Conservation (phyloP, 305 asterid species). For the Euphrasia arctica region DNA sequence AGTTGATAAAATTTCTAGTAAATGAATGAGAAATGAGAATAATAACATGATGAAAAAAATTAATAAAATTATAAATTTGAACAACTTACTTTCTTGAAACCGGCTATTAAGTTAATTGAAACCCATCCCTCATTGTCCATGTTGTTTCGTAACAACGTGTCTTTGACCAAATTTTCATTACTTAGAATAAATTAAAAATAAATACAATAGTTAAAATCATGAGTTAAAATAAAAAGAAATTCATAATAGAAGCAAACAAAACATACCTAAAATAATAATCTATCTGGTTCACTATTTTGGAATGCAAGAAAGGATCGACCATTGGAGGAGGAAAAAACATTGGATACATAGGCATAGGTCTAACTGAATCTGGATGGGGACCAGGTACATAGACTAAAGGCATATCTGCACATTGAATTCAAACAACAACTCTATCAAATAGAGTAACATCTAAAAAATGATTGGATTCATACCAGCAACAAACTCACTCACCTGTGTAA, state of each 20-base stretch:
- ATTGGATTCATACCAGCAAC: background rate
- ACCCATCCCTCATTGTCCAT: slow-evolving; percentile 93
- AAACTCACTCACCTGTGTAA: slow-evolving; percentile 68
- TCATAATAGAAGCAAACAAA: background rate
- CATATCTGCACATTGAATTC: slow-evolving; percentile 46
- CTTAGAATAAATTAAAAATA: slow-evolving; percentile 23
- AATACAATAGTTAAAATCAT: slow-evolving; percentile 14
- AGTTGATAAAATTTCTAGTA: too few species aligned
- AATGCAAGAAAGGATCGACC: slow-evolving; percentile 54
- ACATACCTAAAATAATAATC: slow-evolving; percentile 79
- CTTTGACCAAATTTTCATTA: slow-evolving; percentile 65
- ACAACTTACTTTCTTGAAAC: slow-evolving; percentile 67
- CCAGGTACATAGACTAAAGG: slow-evolving; percentile 46
- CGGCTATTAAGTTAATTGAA: slow-evolving; percentile 57
- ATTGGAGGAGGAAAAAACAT: slow-evolving; percentile 36
- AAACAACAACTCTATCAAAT: slow-evolving; percentile 2
- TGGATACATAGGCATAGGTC: slow-evolving; percentile 53
- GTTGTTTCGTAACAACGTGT: slow-evolving; percentile 57
- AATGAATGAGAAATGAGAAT: too few species aligned
- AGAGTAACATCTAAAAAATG: too few species aligned
- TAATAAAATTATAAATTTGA: background rate
- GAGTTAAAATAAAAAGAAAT: background rate
- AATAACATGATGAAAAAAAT: background rate
- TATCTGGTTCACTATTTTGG: slow-evolving; percentile 58
- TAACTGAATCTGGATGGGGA: slow-evolving; percentile 49